A percentile compares a stretch with the other conserved stretches of the same genome.
These are phyloP conservation scores for Pachyrhizus erosus DNA, from an alignment of 306 rosid species.

Conservation along the genomic window DNA sequence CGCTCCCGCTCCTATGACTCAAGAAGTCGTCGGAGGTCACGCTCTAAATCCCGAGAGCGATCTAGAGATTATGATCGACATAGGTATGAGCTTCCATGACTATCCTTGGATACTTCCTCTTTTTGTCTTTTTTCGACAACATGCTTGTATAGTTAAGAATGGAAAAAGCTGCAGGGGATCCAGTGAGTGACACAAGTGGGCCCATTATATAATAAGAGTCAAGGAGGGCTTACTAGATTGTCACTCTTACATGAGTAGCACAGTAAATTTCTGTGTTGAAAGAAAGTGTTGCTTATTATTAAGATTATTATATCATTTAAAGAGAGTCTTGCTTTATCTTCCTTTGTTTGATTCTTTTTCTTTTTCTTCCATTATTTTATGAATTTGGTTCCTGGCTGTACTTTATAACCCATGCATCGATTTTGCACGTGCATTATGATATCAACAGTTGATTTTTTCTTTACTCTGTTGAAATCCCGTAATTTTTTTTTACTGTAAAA, in stretches of 20 bases:
- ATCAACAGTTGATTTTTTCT: not conserved
- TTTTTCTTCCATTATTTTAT: not conserved
- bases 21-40: constrained; percentile 82
- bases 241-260: not conserved
- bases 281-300: not conserved
- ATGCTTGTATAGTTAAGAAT: not conserved
- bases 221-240: not conserved
- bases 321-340: not conserved
- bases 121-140: not conserved
- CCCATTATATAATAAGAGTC: not conserved
- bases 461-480: not conserved
- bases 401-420: constrained; percentile 9
- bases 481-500: not conserved
- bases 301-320: no score
- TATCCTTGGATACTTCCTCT: not conserved
- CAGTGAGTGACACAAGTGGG: not conserved
- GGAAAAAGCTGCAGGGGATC: not conserved
- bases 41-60: constrained; percentile 81
- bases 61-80: constrained; percentile 92
- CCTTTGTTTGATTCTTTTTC: not conserved
- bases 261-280: not conserved
- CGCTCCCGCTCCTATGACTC: constrained; percentile 74
- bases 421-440: not conserved
- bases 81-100: constrained; percentile 60
- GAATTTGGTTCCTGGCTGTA: not conserved